These are phyloP conservation scores for Pisolithus thermaeus DNA, from an alignment of 1,284 basidiomycete genomes.

Conservation along the genomic window DNA sequence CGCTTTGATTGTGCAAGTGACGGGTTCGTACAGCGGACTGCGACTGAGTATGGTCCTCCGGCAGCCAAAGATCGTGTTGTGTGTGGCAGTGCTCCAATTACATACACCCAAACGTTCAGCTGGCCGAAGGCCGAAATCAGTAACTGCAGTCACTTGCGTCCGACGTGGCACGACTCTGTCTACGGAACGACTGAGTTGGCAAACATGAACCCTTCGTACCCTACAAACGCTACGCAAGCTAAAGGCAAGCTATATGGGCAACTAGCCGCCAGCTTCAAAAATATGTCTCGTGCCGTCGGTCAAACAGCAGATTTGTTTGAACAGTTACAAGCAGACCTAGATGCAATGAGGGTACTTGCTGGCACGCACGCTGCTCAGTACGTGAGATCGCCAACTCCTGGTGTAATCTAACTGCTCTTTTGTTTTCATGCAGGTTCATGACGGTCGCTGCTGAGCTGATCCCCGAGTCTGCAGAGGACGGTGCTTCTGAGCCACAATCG, in stretches of 20 bases:
- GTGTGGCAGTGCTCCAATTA: no score
- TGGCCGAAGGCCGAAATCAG: no score
- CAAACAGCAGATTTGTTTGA: slow-evolving; percentile 69
- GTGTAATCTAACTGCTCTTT: background rate
- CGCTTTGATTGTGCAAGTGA: no score
- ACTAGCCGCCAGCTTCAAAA: slow-evolving; percentile 52
- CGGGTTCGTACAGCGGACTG: no score
- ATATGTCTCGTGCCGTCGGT: slow-evolving; percentile 55
- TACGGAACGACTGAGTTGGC: background rate
- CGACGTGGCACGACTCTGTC: no score
- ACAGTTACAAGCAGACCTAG: slow-evolving; percentile 60
- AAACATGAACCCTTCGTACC: slow-evolving; percentile 14
- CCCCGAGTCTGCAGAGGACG: slow-evolving; percentile 35
- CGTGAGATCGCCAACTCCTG: slow-evolving; percentile 15
- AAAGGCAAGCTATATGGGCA: slow-evolving; percentile 71
- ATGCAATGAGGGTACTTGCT: slow-evolving; percentile 66
- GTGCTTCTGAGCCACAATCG: slow-evolving; percentile 8
- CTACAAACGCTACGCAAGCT: slow-evolving; percentile 58
- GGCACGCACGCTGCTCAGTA: slow-evolving; percentile 70
- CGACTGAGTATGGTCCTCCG: no score
- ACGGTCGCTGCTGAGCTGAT: slow-evolving; percentile 54
- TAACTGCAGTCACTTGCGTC: no score
- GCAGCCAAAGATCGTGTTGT: no score
- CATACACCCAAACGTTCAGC: no score
- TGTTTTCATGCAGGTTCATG: slow-evolving; percentile 47